Base-by-base conservation (phyloP, 139 green algal genomes). In the Picochlorum sp. region DNA sequence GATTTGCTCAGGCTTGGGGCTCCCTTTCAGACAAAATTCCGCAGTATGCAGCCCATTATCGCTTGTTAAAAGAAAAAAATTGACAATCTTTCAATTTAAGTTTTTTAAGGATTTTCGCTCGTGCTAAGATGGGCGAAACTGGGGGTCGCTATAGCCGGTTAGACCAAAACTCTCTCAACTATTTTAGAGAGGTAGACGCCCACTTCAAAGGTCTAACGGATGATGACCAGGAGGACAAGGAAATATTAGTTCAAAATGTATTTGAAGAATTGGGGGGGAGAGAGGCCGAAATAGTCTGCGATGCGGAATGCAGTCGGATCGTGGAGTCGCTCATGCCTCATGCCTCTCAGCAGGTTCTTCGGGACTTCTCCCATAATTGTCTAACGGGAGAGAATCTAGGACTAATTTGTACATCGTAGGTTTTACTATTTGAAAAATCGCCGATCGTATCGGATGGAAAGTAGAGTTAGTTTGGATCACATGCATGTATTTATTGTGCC, bases 261-360 rank as follows among this genome's bases (percentile, higher is more conserved):
- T 44, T 91, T 29, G 80, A 81, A 41, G 84, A 89, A 61, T 47
- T 50, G n/a, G 39, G 45, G 20, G 61, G 72, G 6, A 50, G 58
- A 16, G 59, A 70, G 36, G 20, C 52, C 14, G 49, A 53, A 16
- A 57, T 73, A n/a, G 61, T 57, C 1, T 51, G 56, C 24, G 73
- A 75, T 43, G 45, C 72, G 5, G 61, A 65, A n/a, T 81, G 71
- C 62, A 84, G 73, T 47, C 59, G 79, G 3, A 67, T 82, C 3
- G 62, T 92, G 25, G 84, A 92, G 65, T 41, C 62, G 14, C 64
- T 92, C 41, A 69, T 89, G 37, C 55, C 63, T 0, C 44, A 53
- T 5, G 79, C 72, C 12, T 43, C 50, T 14, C 40, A 61, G 8
- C 36, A 36, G 3, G n/a, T 41, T 16, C 29, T 77, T n/a, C 26